A percentile compares a stretch with the other conserved stretches of the same genome.
Evolutionary conservation across 1,284 basidiomycete species (phyloP).

Genomic region (Ustilago shanxiensis): DNA sequence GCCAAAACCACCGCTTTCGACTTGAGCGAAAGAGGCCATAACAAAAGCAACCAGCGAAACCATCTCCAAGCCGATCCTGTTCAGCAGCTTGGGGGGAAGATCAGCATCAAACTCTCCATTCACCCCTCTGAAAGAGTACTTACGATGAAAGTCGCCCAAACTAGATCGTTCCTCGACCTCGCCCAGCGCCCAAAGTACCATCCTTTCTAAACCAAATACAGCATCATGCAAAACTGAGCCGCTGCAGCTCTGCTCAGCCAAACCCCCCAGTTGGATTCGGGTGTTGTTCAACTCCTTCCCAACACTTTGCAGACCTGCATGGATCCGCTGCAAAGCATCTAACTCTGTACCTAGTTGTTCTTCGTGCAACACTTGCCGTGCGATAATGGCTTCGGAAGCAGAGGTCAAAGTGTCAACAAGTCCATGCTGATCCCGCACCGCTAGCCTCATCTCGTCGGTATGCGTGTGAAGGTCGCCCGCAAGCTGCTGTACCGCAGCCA

Average conservation of each 20-base stretch:
- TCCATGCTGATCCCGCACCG: slow-evolving; percentile 3
- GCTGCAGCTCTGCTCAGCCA: not conserved
- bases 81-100: too few species aligned
- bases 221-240: not conserved
- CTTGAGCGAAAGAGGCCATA: slow-evolving; percentile 15
- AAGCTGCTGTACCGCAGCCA: not conserved
- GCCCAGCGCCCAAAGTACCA: slow-evolving; percentile 9
- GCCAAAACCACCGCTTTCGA: not conserved
- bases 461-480: not conserved
- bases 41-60: slow-evolving; percentile 17
- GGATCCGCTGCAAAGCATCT: slow-evolving; percentile 13
- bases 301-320: not conserved
- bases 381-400: slow-evolving; percentile 8
- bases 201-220: slow-evolving; percentile 9
- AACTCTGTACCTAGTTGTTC: slow-evolving; percentile 9
- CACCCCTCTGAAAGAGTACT: not conserved
- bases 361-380: slow-evolving; percentile 7
- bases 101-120: slow-evolving; percentile 4
- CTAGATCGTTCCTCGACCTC: slow-evolving; percentile 7
- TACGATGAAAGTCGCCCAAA: slow-evolving; percentile 2
- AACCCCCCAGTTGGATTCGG: not conserved
- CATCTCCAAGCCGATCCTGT: slow-evolving; percentile 15
- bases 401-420: slow-evolving; percentile 7
- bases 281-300: slow-evolving; percentile 12
- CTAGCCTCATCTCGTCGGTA: slow-evolving; percentile 5